Conservation (phyloP, 176 grass and related monocot genomes). For the Eleusine coracana region DNA sequence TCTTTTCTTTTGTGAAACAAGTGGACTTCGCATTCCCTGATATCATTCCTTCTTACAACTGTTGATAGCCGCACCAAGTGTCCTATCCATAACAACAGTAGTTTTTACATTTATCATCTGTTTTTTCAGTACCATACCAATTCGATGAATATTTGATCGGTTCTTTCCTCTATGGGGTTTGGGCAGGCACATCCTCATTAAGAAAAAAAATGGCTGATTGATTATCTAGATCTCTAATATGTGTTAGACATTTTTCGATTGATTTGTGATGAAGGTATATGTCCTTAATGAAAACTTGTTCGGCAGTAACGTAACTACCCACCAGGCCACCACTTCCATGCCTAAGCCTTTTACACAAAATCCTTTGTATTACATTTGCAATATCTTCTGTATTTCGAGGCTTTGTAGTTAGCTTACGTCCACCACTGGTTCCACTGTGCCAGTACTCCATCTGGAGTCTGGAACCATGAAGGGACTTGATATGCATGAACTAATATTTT, state of each 20-base stretch:
- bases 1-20: conserved; percentile 28
- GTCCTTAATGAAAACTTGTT: conserved; percentile 7
- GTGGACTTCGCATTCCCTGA: not conserved
- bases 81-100: not conserved
- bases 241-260: not conserved
- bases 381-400: conserved; percentile 1
- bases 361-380: not conserved
- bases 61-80: not conserved
- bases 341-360: not conserved
- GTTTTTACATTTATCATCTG: conserved; percentile 10
- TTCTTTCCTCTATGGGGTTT: conserved; percentile 8
- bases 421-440: not conserved
- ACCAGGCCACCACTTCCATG: not conserved
- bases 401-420: not conserved
- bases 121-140: not conserved
- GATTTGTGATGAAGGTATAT: conserved; percentile 4
- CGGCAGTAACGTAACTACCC: not conserved
- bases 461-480: not conserved
- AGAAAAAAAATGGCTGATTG: conserved; percentile 5
- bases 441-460: not conserved
- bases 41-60: conserved; percentile 8
- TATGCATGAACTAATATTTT: not conserved
- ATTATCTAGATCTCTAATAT: not conserved
- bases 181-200: not conserved
- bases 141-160: conserved; percentile 13